Evolutionary conservation across 2,329 filamentous ascomycete genomes (phyloP).

Genomic region (Arthrinium phaeospermum): DNA sequence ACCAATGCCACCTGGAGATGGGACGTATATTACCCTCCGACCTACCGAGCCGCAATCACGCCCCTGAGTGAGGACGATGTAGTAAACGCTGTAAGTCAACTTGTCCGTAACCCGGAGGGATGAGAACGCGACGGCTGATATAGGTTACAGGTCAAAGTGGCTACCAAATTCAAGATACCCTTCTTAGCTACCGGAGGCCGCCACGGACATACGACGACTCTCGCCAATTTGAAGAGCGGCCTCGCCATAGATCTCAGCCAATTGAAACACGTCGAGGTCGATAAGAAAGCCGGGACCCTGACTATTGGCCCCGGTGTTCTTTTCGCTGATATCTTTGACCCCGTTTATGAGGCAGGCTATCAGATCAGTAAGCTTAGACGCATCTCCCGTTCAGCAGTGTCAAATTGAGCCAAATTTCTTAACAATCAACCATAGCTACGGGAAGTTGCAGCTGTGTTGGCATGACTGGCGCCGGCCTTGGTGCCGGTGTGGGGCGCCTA

Average conservation of each 20-base stretch:
- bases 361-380: conserved; percentile 26
- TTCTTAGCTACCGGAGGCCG: background rate
- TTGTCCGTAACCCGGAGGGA: too few species aligned
- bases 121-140: too few species aligned
- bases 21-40: background rate
- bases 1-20: conserved; percentile 4
- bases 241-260: background rate
- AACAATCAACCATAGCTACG: background rate
- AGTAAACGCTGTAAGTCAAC: too few species aligned
- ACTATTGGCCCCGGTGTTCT: background rate
- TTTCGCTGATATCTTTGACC: conserved; percentile 20
- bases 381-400: too few species aligned
- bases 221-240: conserved; percentile 34
- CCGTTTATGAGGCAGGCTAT: conserved; percentile 27
- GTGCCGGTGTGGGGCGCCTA: conserved; percentile 31
- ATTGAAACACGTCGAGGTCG: background rate
- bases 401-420: background rate
- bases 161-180: conserved; percentile 32
- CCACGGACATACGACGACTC: conserved; percentile 30
- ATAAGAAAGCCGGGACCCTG: background rate
- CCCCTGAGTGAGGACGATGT: too few species aligned
- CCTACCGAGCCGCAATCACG: too few species aligned
- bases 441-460: conserved; percentile 27
- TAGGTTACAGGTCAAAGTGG: conserved; percentile 25
- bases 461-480: conserved; percentile 30